Evolutionary conservation across 495 filamentous ascomycete genomes (phyloP), one percentile per base, ranked within the genome.

Genomic region (Neurospora sublineolata): DNA sequence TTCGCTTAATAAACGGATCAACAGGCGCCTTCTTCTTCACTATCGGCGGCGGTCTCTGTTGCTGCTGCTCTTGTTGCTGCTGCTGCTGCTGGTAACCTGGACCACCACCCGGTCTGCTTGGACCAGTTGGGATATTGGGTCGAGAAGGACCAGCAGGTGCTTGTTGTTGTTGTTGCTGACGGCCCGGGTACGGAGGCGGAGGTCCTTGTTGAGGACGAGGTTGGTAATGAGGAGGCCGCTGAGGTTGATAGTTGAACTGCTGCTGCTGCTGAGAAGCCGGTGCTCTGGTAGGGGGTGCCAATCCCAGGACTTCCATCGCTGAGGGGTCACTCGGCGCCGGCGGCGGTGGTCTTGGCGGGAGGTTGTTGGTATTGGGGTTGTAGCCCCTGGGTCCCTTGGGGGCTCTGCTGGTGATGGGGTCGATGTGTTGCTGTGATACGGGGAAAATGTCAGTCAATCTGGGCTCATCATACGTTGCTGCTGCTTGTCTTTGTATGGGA

Each of bases 1-100:
- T 83, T 69, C 82, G 76, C 64, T 75, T 77, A 67, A 85, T 84
- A 64, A 85, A 84, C 44, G 82, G 83, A 74, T 84, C 82, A 0
- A 76, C 77, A 23, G 78, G 37, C 42, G 75, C 70, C 68, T 77
- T 81, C 69, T 79, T 82, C 9, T 73, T 76, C 18, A 80, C 76
- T 18, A 76, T 73, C 41, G 75, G 67, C 10, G 78, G 77, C 14
- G 11, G 20, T 64, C 68, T 64, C 9, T 18, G 30, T 4, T 38
- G 4, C 9, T 60, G 14, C 14, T 16, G 27, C 1, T 16, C 20
- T 4, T 38, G 4, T 12, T 60, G 14, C 30, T 11, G 27, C 11
- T 16, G 27, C n/a, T 37, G 4, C 20, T 44, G 7, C 16, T 16
- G n/a, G n/a, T 27, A 10, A 68, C 38, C 18, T 18, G 7, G 3